Percentiles rank a stretch among this genome's conserved stretches.
These are phyloP conservation scores for Boletus subcaerulescens DNA, from an alignment of 768 basidiomycete species.

Conservation along the genomic window DNA sequence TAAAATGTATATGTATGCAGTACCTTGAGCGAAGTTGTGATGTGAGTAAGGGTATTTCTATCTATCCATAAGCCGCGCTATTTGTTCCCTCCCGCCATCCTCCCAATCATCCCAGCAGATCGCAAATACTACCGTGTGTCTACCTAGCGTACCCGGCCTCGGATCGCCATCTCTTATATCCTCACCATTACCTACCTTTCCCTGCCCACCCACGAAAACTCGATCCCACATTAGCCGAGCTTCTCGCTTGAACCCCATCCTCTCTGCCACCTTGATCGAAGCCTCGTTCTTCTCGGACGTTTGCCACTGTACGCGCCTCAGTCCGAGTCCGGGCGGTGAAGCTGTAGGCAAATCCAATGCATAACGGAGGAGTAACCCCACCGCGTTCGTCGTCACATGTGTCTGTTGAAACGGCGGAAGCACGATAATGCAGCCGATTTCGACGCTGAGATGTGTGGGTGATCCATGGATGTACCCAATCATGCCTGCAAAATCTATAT, in stretches of 20 bases:
- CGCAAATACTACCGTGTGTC: constrained; percentile 38
- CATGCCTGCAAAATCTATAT: constrained; percentile 43
- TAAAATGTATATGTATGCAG: background rate
- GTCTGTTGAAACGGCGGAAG: constrained; percentile 60
- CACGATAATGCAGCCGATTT: constrained; percentile 53
- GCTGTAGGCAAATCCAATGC: constrained; percentile 39
- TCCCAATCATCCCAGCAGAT: constrained; percentile 42
- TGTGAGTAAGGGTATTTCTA: background rate
- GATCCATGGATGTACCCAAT: constrained; percentile 50
- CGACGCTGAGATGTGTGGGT: constrained; percentile 40
- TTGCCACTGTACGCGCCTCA: constrained; percentile 60
- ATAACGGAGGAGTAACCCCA: constrained; percentile 45
- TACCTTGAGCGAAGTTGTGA: background rate
- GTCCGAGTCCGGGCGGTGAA: constrained; percentile 41
- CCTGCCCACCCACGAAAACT: constrained; percentile 41
- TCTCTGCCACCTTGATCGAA: constrained; percentile 50
- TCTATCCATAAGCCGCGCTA: constrained; percentile 9
- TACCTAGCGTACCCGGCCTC: constrained; percentile 22
- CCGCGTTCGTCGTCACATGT: constrained; percentile 55
- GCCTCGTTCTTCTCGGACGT: constrained; percentile 46
- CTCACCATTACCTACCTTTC: constrained; percentile 34
- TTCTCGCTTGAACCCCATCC: constrained; percentile 60
- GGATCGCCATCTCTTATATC: constrained; percentile 32
- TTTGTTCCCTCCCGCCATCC: constrained; percentile 5
- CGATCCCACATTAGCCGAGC: constrained; percentile 53